A percentile compares a stretch with the other conserved stretches of the same genome.
phyloP scores from a whole-genome alignment of 1,139 yeast genomes.

The Candida tropicalis region DNA sequence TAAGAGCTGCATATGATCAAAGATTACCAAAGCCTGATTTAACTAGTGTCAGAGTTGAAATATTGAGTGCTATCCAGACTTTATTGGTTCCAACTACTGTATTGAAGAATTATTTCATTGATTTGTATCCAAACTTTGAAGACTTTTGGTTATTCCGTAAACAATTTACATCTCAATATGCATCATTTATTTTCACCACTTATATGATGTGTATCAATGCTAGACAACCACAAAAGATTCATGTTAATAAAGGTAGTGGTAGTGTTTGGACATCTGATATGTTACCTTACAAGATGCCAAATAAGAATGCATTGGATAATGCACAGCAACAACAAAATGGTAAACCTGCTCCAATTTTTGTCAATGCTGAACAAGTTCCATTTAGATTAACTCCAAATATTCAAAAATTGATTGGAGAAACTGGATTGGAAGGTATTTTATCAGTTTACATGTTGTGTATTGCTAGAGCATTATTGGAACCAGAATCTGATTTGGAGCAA shows the following conservation, averaged over 20 bases:
- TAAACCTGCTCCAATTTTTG: slow-evolving; percentile 82
- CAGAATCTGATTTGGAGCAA: slow-evolving; percentile 87
- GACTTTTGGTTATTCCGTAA: slow-evolving; percentile 98
- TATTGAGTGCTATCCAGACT: slow-evolving; percentile 85
- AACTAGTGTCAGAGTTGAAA: slow-evolving; percentile 86
- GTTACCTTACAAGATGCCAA: slow-evolving; percentile 83
- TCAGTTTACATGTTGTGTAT: slow-evolving; percentile 84
- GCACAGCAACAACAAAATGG: slow-evolving; percentile 37
- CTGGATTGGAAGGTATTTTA: slow-evolving; percentile 87
- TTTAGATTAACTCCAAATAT: slow-evolving; percentile 95
- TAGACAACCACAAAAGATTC: slow-evolving; percentile 92
- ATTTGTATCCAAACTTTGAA: slow-evolving; percentile 75
- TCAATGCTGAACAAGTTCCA: slow-evolving; percentile 94
- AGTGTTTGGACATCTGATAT: slow-evolving; percentile 93
- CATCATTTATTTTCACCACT: slow-evolving; percentile 91
- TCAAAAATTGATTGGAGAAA: slow-evolving; percentile 90
- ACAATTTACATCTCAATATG: slow-evolving; percentile 93
- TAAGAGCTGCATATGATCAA: slow-evolving; percentile 92
- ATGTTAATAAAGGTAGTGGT: slow-evolving; percentile 80
- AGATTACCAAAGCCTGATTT: slow-evolving; percentile 91
- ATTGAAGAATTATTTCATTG: slow-evolving; percentile 66
- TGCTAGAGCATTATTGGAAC: slow-evolving; percentile 86
- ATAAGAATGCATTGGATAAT: slow-evolving; percentile 59
- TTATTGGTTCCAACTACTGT: slow-evolving; percentile 85
- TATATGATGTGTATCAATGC: slow-evolving; percentile 93